phyloP scores from a whole-genome alignment of 306 rosid genomes.

The Acacia confusa region DNA sequence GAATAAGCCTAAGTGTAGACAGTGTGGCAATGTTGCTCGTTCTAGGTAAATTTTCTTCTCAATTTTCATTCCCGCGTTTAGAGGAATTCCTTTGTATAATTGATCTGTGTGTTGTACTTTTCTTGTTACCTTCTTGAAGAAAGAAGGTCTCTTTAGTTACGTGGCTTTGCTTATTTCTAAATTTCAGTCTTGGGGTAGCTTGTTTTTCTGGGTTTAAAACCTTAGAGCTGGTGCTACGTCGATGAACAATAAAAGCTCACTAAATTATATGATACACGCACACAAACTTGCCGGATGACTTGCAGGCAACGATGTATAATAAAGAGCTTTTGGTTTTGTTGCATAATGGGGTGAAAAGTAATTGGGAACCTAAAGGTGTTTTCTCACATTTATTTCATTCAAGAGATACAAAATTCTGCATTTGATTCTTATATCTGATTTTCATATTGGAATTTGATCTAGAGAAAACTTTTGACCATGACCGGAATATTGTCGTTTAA shows the following conservation, averaged over 20 bases:
- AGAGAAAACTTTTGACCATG: conserved; percentile 6
- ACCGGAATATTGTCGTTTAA: not conserved
- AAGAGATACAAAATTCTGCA: not conserved
- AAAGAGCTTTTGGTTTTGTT: not conserved
- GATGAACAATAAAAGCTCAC: not conserved
- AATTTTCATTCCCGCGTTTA: not conserved
- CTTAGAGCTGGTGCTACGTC: not conserved
- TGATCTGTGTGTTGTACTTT: not conserved
- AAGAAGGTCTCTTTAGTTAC: not conserved
- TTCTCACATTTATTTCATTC: not conserved
- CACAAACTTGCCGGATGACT: not conserved
- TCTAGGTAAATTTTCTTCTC: conserved; percentile 50
- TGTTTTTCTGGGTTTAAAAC: not conserved
- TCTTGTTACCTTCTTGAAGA: not conserved
- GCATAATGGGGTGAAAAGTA: not conserved
- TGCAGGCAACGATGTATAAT: not conserved
- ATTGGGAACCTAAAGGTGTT: not conserved
- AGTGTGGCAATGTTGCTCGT: conserved; percentile 99
- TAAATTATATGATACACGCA: not conserved
- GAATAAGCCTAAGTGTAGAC: conserved; percentile 55
- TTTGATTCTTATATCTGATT: not conserved
- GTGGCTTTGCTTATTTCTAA: not conserved
- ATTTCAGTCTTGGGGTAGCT: not conserved
- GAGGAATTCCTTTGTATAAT: not conserved
- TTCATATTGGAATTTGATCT: not conserved